These are phyloP conservation scores for Arctostaphylos glauca DNA, from an alignment of 148 eudicot species.

Conservation along the genomic window DNA sequence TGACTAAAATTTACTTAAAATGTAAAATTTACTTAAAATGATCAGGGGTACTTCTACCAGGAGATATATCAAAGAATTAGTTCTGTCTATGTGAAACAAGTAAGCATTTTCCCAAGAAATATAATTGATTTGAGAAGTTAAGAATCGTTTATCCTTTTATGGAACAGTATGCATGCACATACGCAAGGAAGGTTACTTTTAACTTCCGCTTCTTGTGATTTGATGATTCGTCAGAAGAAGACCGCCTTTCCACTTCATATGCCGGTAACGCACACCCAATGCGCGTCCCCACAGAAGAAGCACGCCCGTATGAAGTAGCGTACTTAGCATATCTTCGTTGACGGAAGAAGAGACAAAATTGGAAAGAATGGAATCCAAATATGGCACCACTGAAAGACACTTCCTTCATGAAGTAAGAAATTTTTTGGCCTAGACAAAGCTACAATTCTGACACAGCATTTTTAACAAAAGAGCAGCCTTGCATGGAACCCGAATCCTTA, in stretches of 20 bases:
- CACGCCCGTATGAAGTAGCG: too few species aligned
- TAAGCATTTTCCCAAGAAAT: not conserved
- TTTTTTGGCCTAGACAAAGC: not conserved
- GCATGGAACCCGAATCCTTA: not conserved
- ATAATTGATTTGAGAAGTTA: not conserved
- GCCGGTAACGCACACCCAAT: too few species aligned
- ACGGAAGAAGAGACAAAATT: too few species aligned
- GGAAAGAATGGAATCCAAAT: not conserved
- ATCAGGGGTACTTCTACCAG: not conserved
- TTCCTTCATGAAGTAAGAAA: not conserved
- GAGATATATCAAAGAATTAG: not conserved
- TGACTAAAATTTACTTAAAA: not conserved
- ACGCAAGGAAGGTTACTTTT: not conserved
- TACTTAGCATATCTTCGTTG: too few species aligned
- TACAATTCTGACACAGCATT: not conserved
- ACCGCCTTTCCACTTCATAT: too few species aligned
- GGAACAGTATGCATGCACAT: not conserved
- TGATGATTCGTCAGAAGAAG: too few species aligned
- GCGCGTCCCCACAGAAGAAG: too few species aligned
- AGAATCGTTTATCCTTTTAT: not conserved
- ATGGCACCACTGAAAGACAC: not conserved
- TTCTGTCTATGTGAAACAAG: not conserved
- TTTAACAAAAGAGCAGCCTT: not conserved
- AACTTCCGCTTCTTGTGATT: too few species aligned
- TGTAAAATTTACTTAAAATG: not conserved